These are phyloP conservation scores for Monosporascus sp. DNA, from an alignment of 2,329 filamentous ascomycete genomes.

Conservation along the genomic window DNA sequence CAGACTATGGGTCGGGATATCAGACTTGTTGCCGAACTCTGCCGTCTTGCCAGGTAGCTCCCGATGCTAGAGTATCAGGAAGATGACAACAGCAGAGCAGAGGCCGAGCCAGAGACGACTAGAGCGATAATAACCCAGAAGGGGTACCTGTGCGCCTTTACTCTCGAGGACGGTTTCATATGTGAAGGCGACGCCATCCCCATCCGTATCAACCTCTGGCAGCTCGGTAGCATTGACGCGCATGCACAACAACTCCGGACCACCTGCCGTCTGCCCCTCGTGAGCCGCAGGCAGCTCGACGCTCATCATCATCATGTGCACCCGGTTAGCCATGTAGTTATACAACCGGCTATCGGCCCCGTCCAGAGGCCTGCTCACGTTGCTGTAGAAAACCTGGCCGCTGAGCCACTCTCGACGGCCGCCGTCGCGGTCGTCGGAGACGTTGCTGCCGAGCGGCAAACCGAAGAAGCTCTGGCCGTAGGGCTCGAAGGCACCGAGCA, in stretches of 20 bases:
- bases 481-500: neutral
- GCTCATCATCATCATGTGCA: neutral
- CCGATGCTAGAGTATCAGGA: no score
- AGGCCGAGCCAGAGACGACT: no score
- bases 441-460: neutral
- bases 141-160: no score
- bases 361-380: neutral
- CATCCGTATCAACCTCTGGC: conserved; percentile 1
- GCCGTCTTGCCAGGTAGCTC: no score
- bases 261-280: neutral
- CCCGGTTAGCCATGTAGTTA: neutral
- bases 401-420: neutral
- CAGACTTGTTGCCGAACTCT: no score
- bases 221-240: conserved; percentile 2
- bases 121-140: no score
- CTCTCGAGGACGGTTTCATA: no score
- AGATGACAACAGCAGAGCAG: no score
- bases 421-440: neutral
- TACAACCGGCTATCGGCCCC: neutral
- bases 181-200: neutral
- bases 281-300: neutral
- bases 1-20: no score
- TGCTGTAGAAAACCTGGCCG: neutral
- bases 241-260: neutral
- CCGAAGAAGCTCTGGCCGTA: no score